Base-by-base conservation (phyloP, 257 asterid species). In the Solanum virginianum region DNA sequence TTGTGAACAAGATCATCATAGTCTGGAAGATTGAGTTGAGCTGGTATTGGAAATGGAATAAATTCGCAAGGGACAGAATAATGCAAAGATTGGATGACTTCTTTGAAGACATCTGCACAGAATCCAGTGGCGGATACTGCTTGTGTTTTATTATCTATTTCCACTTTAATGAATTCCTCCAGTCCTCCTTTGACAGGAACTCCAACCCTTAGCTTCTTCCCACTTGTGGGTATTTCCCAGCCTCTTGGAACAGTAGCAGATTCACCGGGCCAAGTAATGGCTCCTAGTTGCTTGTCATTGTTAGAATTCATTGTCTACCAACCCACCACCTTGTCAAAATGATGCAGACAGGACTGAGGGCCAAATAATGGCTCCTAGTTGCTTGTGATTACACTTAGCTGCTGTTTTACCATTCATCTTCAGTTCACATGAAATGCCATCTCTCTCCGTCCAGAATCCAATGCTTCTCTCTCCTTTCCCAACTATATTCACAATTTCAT, bases 401-500 rank as follows among this genome's bases (percentile, higher is more conserved):
- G 10, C 86, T 29, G 11, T 22, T 57, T 72, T 47, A 56, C 14
- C 86, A 53, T 56, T 83, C 6, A 55, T 66, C 49, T 84, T 80
- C 41, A 80, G 86, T n/a, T 75, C 13, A 32, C 39, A 53, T 1
- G 84, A 68, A 80, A 92, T 87, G 51, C 95, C 92, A 82, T 82
- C 29, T 10, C 11, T 84, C 29, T 57, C 69, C 2, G 87, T 89
- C 94, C 94, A 92, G 83, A 90, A 90, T 7, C 95, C 95, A 68
- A 91, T 68, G 2, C 1, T 54, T 85, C 29, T 74, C 1, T 56
- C 91, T 8, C 89, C 87, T 43, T 47, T 86, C 16, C 91, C 91
- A n/a, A 88, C 49, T 60, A 92, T 85, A 85, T 91, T 92, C 87
- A 92, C 92, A 81, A 92, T 86, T 87, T 91, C 80, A 68, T 82